Evolutionary conservation across 2,329 filamentous ascomycete genomes (phyloP).

Genomic region (Blastomyces gilchristii): DNA sequence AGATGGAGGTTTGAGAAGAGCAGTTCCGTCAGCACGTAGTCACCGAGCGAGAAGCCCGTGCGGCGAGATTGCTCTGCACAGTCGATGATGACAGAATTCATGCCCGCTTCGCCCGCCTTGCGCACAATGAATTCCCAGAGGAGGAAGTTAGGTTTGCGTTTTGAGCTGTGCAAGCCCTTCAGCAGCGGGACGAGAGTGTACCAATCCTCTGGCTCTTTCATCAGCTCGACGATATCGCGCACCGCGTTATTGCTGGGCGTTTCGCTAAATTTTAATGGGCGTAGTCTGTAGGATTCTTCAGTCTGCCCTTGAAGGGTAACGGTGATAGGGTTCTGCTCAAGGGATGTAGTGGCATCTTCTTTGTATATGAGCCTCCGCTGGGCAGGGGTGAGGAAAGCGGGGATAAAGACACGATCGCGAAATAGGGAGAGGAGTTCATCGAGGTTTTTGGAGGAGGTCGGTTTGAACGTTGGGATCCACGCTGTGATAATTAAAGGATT

Average conservation of each 20-base stretch:
- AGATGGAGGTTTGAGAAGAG: slow-evolving; percentile 32
- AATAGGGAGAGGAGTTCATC: slow-evolving; percentile 32
- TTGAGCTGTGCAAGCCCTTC: slow-evolving; percentile 27
- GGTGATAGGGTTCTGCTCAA: slow-evolving; percentile 33
- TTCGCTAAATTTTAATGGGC: slow-evolving; percentile 27
- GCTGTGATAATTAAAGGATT: not conserved
- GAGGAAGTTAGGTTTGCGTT: slow-evolving; percentile 18
- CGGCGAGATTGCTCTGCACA: slow-evolving; percentile 26
- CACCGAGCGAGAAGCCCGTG: slow-evolving; percentile 30
- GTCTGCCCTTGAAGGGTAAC: slow-evolving; percentile 26
- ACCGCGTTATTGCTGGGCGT: slow-evolving; percentile 28
- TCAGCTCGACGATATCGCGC: slow-evolving; percentile 24
- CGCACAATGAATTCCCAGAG: slow-evolving; percentile 31
- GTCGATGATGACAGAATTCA: slow-evolving; percentile 28
- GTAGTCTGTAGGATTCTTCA: slow-evolving; percentile 32
- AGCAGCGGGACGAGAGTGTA: slow-evolving; percentile 34
- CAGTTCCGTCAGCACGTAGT: slow-evolving; percentile 22
- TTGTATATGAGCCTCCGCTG: slow-evolving; percentile 34
- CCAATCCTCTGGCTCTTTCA: slow-evolving; percentile 32
- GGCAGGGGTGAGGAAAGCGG: slow-evolving; percentile 27
- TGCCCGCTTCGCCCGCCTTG: slow-evolving; percentile 28
- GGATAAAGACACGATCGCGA: slow-evolving; percentile 37
- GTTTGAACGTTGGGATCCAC: slow-evolving; percentile 32
- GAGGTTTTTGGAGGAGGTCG: slow-evolving; percentile 32
- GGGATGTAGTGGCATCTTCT: slow-evolving; percentile 23